Evolutionary conservation across 805 yeast genomes (phyloP).

Genomic region (Spathaspora sp.): DNA sequence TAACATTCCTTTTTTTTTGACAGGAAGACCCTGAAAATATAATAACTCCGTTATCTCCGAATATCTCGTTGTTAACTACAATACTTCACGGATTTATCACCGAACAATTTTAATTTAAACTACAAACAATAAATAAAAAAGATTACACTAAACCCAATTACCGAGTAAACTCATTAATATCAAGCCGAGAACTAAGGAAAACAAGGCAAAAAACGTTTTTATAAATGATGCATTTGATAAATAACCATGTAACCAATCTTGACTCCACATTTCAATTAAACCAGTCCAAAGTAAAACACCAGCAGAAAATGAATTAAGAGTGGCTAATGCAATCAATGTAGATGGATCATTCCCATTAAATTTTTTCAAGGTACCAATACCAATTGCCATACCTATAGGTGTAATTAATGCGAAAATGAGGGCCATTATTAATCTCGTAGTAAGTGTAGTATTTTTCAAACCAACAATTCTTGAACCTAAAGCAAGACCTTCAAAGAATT

Average conservation of each 20-base stretch:
- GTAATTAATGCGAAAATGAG: constrained; percentile 18
- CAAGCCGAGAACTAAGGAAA: constrained; percentile 19
- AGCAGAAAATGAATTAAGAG: constrained; percentile 31
- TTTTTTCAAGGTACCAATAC: constrained; percentile 22
- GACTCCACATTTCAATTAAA: constrained; percentile 26
- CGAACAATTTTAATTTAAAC: neutral
- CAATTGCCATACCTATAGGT: constrained; percentile 31
- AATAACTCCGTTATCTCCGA: neutral
- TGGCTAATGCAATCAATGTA: constrained; percentile 29
- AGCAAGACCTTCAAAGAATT: constrained; percentile 29
- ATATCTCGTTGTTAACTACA: neutral
- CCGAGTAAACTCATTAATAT: constrained; percentile 29
- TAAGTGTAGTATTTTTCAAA: constrained; percentile 6
- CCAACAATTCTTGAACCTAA: constrained; percentile 23
- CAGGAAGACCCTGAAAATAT: neutral
- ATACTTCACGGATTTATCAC: neutral
- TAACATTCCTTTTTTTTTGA: no score
- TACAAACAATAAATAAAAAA: neutral
- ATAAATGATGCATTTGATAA: constrained; percentile 13
- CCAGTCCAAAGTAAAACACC: constrained; percentile 31
- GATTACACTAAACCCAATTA: constrained; percentile 23
- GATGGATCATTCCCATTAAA: constrained; percentile 26
- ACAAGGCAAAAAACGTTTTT: constrained; percentile 12
- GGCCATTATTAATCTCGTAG: constrained; percentile 17
- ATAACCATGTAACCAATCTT: constrained; percentile 24